These are phyloP conservation scores for Apocynum venetum DNA, from an alignment of 257 asterid genomes.

Conservation along the genomic window DNA sequence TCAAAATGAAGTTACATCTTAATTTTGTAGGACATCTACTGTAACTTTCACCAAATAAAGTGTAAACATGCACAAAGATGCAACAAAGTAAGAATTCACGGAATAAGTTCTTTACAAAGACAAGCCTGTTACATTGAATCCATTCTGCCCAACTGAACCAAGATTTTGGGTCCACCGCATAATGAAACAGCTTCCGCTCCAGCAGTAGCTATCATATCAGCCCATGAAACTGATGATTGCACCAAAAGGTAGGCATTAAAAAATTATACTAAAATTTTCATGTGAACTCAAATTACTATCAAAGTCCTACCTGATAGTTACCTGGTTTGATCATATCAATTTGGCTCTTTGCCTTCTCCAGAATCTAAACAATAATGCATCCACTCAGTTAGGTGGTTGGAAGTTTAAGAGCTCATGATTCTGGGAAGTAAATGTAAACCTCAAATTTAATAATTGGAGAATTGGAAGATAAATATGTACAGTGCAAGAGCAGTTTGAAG, in stretches of 20 bases:
- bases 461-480: slow-evolving; percentile 1
- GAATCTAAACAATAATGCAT: slow-evolving; percentile 58
- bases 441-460: slow-evolving; percentile 18
- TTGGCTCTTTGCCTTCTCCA: slow-evolving; percentile 64
- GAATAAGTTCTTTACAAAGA: slow-evolving; percentile 14
- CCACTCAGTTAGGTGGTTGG: slow-evolving; percentile 40
- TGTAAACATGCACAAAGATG: slow-evolving; percentile 2
- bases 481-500: slow-evolving; percentile 1
- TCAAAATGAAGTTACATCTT: background rate
- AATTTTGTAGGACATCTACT: background rate
- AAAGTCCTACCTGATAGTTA: slow-evolving; percentile 17
- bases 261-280: background rate
- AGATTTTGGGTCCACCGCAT: slow-evolving; percentile 87
- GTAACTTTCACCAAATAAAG: background rate
- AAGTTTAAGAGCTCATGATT: slow-evolving; percentile 25
- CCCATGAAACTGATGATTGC: slow-evolving; percentile 68
- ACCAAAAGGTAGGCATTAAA: slow-evolving; percentile 18
- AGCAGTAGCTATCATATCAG: slow-evolving; percentile 83
- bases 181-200: slow-evolving; percentile 87
- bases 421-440: slow-evolving; percentile 25
- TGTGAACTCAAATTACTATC: background rate
- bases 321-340: slow-evolving; percentile 63
- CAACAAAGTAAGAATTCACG: background rate
- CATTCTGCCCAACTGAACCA: slow-evolving; percentile 67
- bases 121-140: slow-evolving; percentile 53